phyloP scores from a whole-genome alignment of 495 filamentous ascomycete species.

The Thozetella sp. region DNA sequence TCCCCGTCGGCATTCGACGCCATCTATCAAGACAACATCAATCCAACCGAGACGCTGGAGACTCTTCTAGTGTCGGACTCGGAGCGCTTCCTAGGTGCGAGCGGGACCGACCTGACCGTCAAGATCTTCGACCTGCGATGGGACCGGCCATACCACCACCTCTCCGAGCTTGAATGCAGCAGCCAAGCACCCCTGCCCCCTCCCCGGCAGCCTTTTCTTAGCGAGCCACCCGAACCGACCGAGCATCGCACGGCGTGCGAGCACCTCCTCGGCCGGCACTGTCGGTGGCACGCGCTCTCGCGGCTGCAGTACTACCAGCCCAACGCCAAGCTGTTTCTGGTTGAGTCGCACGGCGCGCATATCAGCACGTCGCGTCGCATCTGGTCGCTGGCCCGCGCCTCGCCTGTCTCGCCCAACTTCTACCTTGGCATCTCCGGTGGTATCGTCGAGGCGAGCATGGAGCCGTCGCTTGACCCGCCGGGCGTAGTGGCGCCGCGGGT shows the following conservation, averaged over 20 bases:
- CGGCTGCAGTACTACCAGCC: constrained; percentile 39
- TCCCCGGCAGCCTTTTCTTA: constrained; percentile 30
- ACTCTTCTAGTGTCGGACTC: constrained; percentile 39
- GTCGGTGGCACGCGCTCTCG: constrained; percentile 44
- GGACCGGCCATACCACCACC: constrained; percentile 43
- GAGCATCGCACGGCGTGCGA: constrained; percentile 21
- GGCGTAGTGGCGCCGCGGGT: neutral
- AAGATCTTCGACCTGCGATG: constrained; percentile 53
- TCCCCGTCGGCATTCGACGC: constrained; percentile 32
- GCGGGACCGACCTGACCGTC: constrained; percentile 32
- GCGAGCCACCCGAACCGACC: constrained; percentile 13
- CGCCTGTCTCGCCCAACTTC: constrained; percentile 39
- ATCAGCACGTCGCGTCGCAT: constrained; percentile 19
- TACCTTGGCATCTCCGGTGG: constrained; percentile 40
- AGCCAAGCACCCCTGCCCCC: constrained; percentile 28
- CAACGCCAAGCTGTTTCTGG: constrained; percentile 40
- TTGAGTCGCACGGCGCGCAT: constrained; percentile 10
- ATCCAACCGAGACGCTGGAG: constrained; percentile 36
- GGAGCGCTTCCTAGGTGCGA: constrained; percentile 41
- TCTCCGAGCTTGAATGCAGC: constrained; percentile 36
- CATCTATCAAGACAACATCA: constrained; percentile 45
- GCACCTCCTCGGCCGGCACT: constrained; percentile 18
- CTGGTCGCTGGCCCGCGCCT: constrained; percentile 41
- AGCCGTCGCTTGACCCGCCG: constrained; percentile 9
- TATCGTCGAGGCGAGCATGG: constrained; percentile 33